Evolutionary conservation across 2,329 filamentous ascomycete species (phyloP), one percentile per base, ranked within the genome.

Genomic region (Tolypocladium ovalisporum): DNA sequence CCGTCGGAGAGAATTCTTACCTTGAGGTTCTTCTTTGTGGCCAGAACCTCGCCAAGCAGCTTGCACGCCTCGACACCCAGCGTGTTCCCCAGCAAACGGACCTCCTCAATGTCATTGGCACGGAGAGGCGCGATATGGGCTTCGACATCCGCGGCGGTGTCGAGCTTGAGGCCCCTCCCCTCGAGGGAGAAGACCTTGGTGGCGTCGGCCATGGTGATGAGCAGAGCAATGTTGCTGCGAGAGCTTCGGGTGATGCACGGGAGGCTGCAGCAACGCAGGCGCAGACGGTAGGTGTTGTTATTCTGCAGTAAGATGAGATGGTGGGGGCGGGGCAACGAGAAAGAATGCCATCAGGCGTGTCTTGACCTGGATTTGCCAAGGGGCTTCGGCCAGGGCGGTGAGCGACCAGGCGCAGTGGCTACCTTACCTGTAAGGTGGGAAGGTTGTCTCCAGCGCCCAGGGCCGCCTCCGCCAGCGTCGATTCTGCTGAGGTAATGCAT

Each of bases 161-260:
- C 87, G 69, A 99, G 88, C 80, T 96, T 97, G 66, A 97, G 83
- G 68, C 88, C 88, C 78, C 88, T 94, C 73, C 89, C 91, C 74
- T 96, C 89, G 64, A 97, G 85, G 65, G 91, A 92, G 76, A 97
- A 97, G 68, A 90, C 71, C 72, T 88, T 91, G 57, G 73, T 62
- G 29, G 67, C 62, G 59, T 65, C 62, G 59, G 67, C 59, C 71
- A 73, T 72, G 59, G 54, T 64, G 61, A 52, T 19, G 37, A 55
- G 47, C 42, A 54, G 49, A 47, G 44, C 39, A 34, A 58, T 60
- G 54, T 55, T 60, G 24, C 17, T 7, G 10, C 13, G 37, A 29
- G 44, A 54, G 42, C 19, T 42, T 19, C 49, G 42, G 36, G 37
- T 32, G 55, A 52, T 42, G 24, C 47, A 40, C 24, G 47, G 47